Base-by-base conservation (phyloP, 495 filamentous ascomycete species). In the Tuber aestivum region DNA sequence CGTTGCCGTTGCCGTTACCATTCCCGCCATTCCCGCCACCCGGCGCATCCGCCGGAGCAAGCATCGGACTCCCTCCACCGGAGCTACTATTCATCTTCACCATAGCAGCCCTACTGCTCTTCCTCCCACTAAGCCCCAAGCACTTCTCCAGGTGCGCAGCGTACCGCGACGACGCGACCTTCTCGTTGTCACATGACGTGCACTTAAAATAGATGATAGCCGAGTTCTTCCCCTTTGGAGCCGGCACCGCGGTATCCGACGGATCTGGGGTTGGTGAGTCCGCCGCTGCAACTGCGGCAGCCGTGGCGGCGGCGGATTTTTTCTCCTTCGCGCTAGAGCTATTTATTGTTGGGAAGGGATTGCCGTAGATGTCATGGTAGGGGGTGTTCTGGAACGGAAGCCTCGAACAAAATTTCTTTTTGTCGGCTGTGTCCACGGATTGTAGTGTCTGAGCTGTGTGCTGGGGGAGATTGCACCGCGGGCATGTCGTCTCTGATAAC, bases 71-170 rank as follows among this genome's bases (percentile, higher is more conserved):
- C 21, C 76, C 80, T 9, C 76, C 48, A 35, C 78, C 76, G n/a
- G 70, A 72, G 41, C 69, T 78, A 16, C 72, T 83, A 48, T 79
- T 79, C 73, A 83, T 83, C 42, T 83, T 83, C 10, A 72, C 74
- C 81, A 83, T 81, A 42, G 81, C 81, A 10, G 81, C 74, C 20
- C 81, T 74, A 14, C 72, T 75, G 38, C 70, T 74, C 78, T 83
- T 83, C 41, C 81, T 71, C 5, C 81, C 81, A 38, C 72, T 72
- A 10, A 83, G 45, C 16, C 78, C 80, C 5, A 83, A 77, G 42
- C 81, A 83, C 41, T 83, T 83, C 23, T 83, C 81, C 2, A 83
- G 76, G 41, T 83, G 81, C 32, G 73, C 73, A 14, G 81, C 78
- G 45, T 72, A 83, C 14, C 76, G 71, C 20, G 69, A 48, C 2